Percentiles rank a stretch among this genome's conserved stretches.
Evolutionary conservation across 1,284 basidiomycete genomes (phyloP).

Genomic region (Athelia sp.): DNA sequence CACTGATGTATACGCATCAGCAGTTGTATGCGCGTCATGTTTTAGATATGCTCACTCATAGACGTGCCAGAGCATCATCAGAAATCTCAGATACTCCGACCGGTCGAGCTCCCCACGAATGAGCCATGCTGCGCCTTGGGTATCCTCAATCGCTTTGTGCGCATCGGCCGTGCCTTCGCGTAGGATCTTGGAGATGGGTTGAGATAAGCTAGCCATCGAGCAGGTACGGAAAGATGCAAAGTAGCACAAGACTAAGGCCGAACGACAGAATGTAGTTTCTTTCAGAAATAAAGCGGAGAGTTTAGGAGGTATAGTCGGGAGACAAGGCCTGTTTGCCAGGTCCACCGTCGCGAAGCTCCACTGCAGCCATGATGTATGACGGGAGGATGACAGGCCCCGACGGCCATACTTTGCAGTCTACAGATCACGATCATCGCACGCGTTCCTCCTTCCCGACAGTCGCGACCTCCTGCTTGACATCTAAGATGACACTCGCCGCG

Average conservation of each 20-base stretch:
- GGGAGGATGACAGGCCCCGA: too few relatives aligned
- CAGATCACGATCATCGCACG: not conserved
- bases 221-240: too few relatives aligned
- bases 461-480: not conserved
- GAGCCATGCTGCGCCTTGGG: conserved; percentile 49
- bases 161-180: not conserved
- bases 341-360: too few relatives aligned
- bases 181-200: not conserved
- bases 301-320: too few relatives aligned
- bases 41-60: conserved; percentile 56
- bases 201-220: too few relatives aligned
- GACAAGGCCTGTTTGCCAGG: too few relatives aligned
- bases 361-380: too few relatives aligned
- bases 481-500: conserved; percentile 22
- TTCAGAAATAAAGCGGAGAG: too few relatives aligned
- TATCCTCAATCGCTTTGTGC: not conserved
- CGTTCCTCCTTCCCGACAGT: not conserved
- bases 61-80: conserved; percentile 75
- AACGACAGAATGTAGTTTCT: too few relatives aligned
- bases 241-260: too few relatives aligned
- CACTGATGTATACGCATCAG: conserved; percentile 27
- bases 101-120: conserved; percentile 56
- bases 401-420: not conserved
- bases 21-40: not conserved
- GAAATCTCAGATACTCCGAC: conserved; percentile 65